These are phyloP conservation scores for Haberlea rhodopensis DNA, from an alignment of 257 asterid genomes.

Conservation along the genomic window DNA sequence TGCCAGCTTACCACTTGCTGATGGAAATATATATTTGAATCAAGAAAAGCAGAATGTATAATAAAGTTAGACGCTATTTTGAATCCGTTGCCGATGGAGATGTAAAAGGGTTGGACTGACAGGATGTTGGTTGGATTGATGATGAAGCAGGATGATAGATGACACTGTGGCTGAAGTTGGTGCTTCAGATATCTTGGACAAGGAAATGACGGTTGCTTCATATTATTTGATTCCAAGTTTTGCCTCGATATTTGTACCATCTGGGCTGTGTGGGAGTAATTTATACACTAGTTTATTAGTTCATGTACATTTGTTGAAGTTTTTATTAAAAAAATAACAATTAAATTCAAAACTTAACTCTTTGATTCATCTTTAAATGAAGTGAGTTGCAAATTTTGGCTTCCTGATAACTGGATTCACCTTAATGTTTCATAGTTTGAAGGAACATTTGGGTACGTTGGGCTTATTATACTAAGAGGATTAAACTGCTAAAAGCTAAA, in stretches of 20 bases:
- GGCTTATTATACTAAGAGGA: constrained; percentile 4
- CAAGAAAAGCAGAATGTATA: constrained; percentile 38
- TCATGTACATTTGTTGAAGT: too few species aligned
- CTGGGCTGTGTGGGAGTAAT: too few species aligned
- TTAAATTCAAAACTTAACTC: too few species aligned
- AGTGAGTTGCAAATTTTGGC: constrained; percentile 99
- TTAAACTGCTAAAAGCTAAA: neutral
- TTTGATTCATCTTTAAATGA: too few species aligned
- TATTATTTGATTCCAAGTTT: too few species aligned
- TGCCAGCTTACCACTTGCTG: too few species aligned
- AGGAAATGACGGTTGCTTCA: too few species aligned
- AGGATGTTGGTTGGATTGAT: neutral
- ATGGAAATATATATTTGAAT: constrained; percentile 35
- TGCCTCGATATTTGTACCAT: too few species aligned
- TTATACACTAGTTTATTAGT: too few species aligned
- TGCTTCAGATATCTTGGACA: neutral
- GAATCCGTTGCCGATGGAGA: constrained; percentile 3
- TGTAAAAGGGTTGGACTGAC: constrained; percentile 13
- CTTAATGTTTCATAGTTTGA: constrained; percentile 76
- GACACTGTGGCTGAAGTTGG: neutral
- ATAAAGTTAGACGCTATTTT: constrained; percentile 18
- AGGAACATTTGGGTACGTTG: constrained; percentile 87
- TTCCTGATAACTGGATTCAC: constrained; percentile 96
- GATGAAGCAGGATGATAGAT: constrained; percentile 10
- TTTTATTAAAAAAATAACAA: too few species aligned